These are phyloP conservation scores for Tolypocladium endophyticum DNA, from an alignment of 2,329 filamentous ascomycete species.

Conservation along the genomic window DNA sequence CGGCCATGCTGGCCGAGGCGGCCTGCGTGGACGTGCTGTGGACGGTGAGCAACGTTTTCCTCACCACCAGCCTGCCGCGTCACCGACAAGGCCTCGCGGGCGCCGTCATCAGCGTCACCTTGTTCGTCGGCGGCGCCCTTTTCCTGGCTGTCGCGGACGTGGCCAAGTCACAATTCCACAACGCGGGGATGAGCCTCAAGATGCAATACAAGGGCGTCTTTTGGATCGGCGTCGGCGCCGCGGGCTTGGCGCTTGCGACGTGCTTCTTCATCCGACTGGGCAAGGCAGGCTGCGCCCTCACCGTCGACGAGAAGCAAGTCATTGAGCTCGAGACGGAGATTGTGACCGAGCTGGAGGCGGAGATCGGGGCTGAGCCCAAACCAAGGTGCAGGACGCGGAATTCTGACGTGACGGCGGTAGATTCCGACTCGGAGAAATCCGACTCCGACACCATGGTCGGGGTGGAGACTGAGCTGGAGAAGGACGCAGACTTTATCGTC, in stretches of 20 bases:
- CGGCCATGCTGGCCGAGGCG: slow-evolving; percentile 47
- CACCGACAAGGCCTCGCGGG: slow-evolving; percentile 54
- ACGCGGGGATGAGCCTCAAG: slow-evolving; percentile 27
- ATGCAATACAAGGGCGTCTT: slow-evolving; percentile 50
- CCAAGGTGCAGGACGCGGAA: background rate
- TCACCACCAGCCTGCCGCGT: slow-evolving; percentile 50
- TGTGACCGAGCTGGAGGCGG: background rate
- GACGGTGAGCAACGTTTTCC: slow-evolving; percentile 57
- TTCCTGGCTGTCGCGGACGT: slow-evolving; percentile 55
- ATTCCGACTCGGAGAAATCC: slow-evolving; percentile 1
- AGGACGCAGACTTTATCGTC: background rate
- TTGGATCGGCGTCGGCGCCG: slow-evolving; percentile 47
- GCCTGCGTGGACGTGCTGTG: slow-evolving; percentile 57
- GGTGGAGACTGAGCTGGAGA: background rate
- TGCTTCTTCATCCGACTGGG: slow-evolving; percentile 14
- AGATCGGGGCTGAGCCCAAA: background rate
- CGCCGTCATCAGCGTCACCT: slow-evolving; percentile 49
- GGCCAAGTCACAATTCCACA: slow-evolving; percentile 27
- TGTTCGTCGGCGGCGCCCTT: slow-evolving; percentile 54
- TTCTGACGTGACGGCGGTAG: background rate
- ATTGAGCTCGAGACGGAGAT: background rate
- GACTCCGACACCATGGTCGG: background rate
- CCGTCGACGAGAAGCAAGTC: slow-evolving; percentile 8
- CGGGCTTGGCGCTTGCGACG: slow-evolving; percentile 35
- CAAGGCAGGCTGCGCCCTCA: slow-evolving; percentile 11